Base-by-base conservation (phyloP, 495 filamentous ascomycete species). In the Ramalina peruviana region DNA sequence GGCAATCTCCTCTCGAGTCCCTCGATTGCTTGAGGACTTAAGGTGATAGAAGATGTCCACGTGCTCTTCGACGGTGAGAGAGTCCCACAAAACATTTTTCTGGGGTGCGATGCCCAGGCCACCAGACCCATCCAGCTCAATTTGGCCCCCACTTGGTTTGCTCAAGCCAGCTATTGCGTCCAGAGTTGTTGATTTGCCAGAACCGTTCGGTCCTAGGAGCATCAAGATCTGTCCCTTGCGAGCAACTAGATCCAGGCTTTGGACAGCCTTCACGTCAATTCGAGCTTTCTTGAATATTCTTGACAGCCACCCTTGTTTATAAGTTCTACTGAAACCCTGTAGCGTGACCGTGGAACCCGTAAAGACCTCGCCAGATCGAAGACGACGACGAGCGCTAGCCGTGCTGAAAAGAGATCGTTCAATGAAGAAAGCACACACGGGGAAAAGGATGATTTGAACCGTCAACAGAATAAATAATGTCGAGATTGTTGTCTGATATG, bases 371-470 rank as follows among this genome's bases (percentile, higher is more conserved):
- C 68, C 65, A 12, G 67, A 61, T 4, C 60, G 53, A 37, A 80
- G 68, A 21, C 72, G 71, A 21, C 81, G 68, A 2, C 72, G 73
- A 26, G 74, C 70, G 0, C 78, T 76, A 4, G 76, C 70, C 3
- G 82, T 86, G n/a, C 83, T 85, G 55, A 85, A 85, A 4, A 89
- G 67, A 19, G 62, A 67, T 17, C 79, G 69, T 63, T 93, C 86
- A 16, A 89, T 66, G 3, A 81, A 53, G 15, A 80, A 80, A 1
- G 73, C 86, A 15, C 88, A 60, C 20, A 85, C 43, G 1, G 82
- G 80, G 62, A 81, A 90, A 5, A 67, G 69, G 38, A 89, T 55
- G 33, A 82, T 83, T 54, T 93, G 86, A 21, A 86, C 55, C 30
- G 82, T 65, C 38, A 86, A 59, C 37, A 88, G 79, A 9, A 84